Conservation (phyloP, 2,329 filamentous ascomycete genomes). For the Diaporthe ilicicola region DNA sequence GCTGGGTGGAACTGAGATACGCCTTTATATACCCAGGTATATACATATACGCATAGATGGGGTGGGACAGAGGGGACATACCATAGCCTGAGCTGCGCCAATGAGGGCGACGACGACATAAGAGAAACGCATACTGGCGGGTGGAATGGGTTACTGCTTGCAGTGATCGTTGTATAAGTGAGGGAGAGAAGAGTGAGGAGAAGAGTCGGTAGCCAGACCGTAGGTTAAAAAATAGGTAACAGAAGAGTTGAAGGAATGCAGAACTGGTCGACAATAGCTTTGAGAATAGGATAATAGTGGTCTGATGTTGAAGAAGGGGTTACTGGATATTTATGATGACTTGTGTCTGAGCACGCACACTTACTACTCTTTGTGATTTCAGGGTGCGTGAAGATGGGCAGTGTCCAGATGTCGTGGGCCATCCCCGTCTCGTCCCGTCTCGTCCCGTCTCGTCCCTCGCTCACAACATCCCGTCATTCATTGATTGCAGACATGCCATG, state of each 20-base stretch:
- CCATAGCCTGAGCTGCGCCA: constrained; percentile 26
- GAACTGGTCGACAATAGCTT: neutral
- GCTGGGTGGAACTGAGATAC: neutral
- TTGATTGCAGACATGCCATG: neutral
- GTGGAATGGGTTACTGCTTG: neutral
- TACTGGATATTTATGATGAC: neutral
- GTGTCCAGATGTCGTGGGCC: constrained; percentile 3
- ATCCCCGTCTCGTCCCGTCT: constrained; percentile 5
- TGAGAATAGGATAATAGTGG: neutral
- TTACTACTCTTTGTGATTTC: too few species aligned
- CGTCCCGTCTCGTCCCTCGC: neutral
- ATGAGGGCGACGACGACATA: constrained; percentile 18
- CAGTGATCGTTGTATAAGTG: neutral
- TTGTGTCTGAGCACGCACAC: neutral
- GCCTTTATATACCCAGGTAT: neutral
- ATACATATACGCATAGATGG: neutral
- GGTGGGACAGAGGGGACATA: neutral
- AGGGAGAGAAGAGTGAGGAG: constrained; percentile 3
- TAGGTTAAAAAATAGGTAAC: neutral
- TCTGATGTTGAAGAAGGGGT: neutral
- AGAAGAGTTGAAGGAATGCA: neutral
- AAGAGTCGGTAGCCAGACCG: constrained; percentile 24
- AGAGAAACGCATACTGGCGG: constrained; percentile 30
- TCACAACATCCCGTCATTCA: neutral
- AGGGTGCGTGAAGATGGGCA: neutral